Evolutionary conservation across 1,139 yeast species (phyloP).

Genomic region (Debaryomycetaceae sp.): DNA sequence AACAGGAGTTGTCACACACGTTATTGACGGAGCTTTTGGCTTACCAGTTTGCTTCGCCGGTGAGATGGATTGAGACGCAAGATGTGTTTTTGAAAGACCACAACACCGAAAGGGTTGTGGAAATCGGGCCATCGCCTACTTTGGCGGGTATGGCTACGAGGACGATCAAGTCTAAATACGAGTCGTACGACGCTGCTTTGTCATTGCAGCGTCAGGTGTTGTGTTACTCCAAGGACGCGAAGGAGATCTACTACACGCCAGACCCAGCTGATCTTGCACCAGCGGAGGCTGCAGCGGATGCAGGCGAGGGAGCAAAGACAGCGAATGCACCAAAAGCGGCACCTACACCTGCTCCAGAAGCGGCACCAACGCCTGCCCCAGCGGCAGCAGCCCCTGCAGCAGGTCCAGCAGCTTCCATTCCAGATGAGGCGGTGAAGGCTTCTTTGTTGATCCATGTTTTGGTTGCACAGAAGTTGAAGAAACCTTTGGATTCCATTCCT

Average conservation of each 20-base stretch:
- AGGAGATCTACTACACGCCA: constrained; percentile 93
- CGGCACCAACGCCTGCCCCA: constrained; percentile 58
- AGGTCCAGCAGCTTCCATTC: constrained; percentile 76
- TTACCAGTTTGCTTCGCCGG: constrained; percentile 98
- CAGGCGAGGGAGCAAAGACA: constrained; percentile 6
- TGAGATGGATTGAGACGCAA: constrained; percentile 99
- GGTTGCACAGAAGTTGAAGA: constrained; percentile 94
- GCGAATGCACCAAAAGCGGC: constrained; percentile 42
- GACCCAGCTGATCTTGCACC: constrained; percentile 64
- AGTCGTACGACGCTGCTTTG: constrained; percentile 95
- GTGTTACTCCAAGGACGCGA: constrained; percentile 92
- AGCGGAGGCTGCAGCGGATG: constrained; percentile 19
- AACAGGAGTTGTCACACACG: constrained; percentile 95
- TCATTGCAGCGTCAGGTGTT: constrained; percentile 95
- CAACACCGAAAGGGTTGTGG: constrained; percentile 96
- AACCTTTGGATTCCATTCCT: constrained; percentile 80
- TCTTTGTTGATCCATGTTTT: constrained; percentile 77
- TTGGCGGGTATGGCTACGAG: constrained; percentile 98
- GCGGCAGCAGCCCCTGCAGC: constrained; percentile 59
- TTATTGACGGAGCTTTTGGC: constrained; percentile 93
- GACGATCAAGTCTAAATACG: constrained; percentile 94
- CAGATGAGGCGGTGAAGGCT: constrained; percentile 90
- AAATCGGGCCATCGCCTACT: constrained; percentile 98
- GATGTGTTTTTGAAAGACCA: constrained; percentile 92
- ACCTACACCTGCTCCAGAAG: constrained; percentile 46